Conservation (phyloP, 305 asterid genomes). For the Coffea humblotiana region DNA sequence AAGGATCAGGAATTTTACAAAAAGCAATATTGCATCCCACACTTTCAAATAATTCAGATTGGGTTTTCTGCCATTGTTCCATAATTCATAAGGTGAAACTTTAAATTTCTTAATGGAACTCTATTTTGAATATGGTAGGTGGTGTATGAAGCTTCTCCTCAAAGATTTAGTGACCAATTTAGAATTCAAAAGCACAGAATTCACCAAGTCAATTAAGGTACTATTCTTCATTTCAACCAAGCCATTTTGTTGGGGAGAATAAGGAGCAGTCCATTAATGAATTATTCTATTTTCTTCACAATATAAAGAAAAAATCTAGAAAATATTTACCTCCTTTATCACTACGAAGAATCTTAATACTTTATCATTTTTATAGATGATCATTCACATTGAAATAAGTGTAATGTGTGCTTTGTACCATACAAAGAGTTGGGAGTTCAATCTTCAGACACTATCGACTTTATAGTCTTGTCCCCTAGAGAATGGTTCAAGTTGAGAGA, state of each 20-base stretch:
- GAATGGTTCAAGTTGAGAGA: too few relatives aligned
- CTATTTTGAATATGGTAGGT: conserved; percentile 12
- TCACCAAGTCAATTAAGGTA: conserved; percentile 1
- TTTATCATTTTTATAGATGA: background rate
- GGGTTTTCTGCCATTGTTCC: too few relatives aligned
- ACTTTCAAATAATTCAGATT: too few relatives aligned
- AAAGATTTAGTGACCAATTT: too few relatives aligned
- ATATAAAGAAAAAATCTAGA: background rate
- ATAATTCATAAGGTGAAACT: too few relatives aligned
- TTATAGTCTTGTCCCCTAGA: too few relatives aligned
- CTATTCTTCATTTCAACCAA: conserved; percentile 20
- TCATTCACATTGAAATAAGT: too few relatives aligned
- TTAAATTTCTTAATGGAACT: background rate
- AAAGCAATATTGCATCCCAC: too few relatives aligned
- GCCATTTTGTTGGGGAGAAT: conserved; percentile 20
- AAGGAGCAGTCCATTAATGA: conserved; percentile 5
- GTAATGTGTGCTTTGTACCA: too few relatives aligned
- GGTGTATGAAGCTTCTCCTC: background rate
- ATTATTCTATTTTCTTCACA: conserved; percentile 13
- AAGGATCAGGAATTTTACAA: too few relatives aligned
- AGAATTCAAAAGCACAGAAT: background rate
- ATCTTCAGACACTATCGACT: too few relatives aligned
- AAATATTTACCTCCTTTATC: conserved; percentile 6
- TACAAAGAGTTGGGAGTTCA: too few relatives aligned
- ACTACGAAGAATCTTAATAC: conserved; percentile 1